Base-by-base conservation (phyloP, 176 grass and related monocot species). In the Triticum monococcum region DNA sequence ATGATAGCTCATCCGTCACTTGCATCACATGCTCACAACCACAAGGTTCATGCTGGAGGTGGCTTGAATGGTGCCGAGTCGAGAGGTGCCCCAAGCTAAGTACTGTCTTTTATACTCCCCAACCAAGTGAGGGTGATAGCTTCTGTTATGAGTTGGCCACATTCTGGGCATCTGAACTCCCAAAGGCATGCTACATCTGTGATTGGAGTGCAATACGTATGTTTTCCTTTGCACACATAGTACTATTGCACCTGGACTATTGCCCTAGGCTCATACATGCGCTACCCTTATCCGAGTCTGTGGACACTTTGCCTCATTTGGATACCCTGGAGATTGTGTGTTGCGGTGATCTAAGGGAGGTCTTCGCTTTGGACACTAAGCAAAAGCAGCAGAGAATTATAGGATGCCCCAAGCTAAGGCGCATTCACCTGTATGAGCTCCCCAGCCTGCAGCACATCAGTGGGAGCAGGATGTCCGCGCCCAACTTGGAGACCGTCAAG, bases 1-100 rank as follows among this genome's bases (percentile, higher is more conserved):
- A 83, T 60, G 71, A 83, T 26, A 59, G 32, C 23, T 31, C 40
- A 0, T 57, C 32, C 2, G 33, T 82, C 79, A 68, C 61, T 1
- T 24, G 23, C 31, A 82, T 88, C 45, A 8, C 22, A 38, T 4
- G 37, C 3, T 0, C 6, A 7, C 1, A 0, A 14, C 0, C 6
- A 16, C 1, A 0, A 14, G 6, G 8, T 22, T 12, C 24, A 28
- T 1, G 0, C 1, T 87, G 78, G 77, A 0, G 0, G 2, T 0
- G 1, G 0, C 18, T 88, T 10, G 0, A 0, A 2, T 25, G 18
- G 46, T 59, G 54, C 18, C 54, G 54, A 22, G 18, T 59, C 18
- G 54, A 59, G 54, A 59, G 54, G 7, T 59, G 54, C 7, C 18
- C 54, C 18, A 8, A 59, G 18, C 54, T 59, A 0, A 7, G 3